Conservation (phyloP, 495 filamentous ascomycete genomes). For the Annulohypoxylon bovei region DNA sequence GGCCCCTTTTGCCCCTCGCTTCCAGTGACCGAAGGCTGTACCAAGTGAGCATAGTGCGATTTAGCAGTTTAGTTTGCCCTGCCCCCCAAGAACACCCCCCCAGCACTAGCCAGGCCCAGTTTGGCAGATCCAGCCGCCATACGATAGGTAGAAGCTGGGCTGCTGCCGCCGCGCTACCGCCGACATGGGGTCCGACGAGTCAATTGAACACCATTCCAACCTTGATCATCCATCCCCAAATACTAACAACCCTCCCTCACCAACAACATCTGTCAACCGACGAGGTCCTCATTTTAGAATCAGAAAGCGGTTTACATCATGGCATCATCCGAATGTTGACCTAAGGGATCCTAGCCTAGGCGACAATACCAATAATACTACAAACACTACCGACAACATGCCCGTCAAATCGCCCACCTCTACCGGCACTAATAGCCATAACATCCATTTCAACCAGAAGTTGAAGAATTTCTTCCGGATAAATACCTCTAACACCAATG, state of each 20-base stretch:
- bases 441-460: conserved; percentile 80
- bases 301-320: conserved; percentile 47
- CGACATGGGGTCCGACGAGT: conserved; percentile 46
- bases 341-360: conserved; percentile 36
- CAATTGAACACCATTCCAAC: conserved; percentile 45
- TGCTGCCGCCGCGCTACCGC: conserved; percentile 32
- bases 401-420: conserved; percentile 44
- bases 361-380: conserved; percentile 18
- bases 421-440: conserved; percentile 60
- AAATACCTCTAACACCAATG: conserved; percentile 67
- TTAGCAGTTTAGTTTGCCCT: conserved; percentile 9
- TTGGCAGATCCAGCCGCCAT: conserved; percentile 25
- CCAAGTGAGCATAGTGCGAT: conserved; percentile 30
- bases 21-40: conserved; percentile 19
- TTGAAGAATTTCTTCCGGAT: conserved; percentile 99
- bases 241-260: conserved; percentile 28
- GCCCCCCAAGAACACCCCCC: conserved; percentile 10
- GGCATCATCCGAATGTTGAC: conserved; percentile 47
- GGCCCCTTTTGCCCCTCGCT: conserved; percentile 43
- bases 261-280: conserved; percentile 38
- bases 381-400: conserved; percentile 39
- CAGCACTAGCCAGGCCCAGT: conserved; percentile 30
- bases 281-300: conserved; percentile 43
- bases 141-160: conserved; percentile 1
- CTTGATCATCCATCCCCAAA: conserved; percentile 33